Evolutionary conservation across 805 yeast genomes (phyloP).

Genomic region (Candida multigemmis): DNA sequence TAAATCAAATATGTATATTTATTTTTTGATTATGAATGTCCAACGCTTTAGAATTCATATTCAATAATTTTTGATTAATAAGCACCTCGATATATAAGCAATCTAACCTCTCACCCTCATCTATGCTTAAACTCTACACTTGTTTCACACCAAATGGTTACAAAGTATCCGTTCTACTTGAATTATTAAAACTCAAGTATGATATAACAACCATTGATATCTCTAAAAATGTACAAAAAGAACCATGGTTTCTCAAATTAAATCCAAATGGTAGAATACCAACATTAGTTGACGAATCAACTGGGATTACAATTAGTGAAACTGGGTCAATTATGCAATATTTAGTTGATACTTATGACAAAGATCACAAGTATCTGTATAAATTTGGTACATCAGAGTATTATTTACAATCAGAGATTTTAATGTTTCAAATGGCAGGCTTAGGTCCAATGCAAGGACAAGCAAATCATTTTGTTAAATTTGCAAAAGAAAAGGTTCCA

Average conservation of each 20-base stretch:
- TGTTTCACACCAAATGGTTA: slow-evolving; percentile 36
- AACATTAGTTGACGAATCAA: slow-evolving; percentile 31
- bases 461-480: slow-evolving; percentile 36
- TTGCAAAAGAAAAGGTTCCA: slow-evolving; percentile 42
- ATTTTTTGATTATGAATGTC: no score
- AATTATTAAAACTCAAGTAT: slow-evolving; percentile 33
- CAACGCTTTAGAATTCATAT: no score
- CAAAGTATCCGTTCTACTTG: slow-evolving; percentile 32
- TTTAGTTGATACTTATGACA: slow-evolving; percentile 53
- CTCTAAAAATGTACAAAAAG: slow-evolving; percentile 36
- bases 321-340: slow-evolving; percentile 55
- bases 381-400: slow-evolving; percentile 29
- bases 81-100: no score
- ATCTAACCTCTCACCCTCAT: no score
- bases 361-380: slow-evolving; percentile 37
- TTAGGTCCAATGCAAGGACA: slow-evolving; percentile 61
- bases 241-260: slow-evolving; percentile 45
- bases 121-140: slow-evolving; percentile 13
- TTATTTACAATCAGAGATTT: slow-evolving; percentile 45
- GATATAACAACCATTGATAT: slow-evolving; percentile 34
- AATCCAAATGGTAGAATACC: slow-evolving; percentile 64
- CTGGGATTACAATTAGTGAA: slow-evolving; percentile 45
- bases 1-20: no score
- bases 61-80: no score
- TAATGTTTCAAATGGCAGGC: slow-evolving; percentile 47